Base-by-base conservation (phyloP, 2,329 filamentous ascomycete species). In the Xylaria sp. region DNA sequence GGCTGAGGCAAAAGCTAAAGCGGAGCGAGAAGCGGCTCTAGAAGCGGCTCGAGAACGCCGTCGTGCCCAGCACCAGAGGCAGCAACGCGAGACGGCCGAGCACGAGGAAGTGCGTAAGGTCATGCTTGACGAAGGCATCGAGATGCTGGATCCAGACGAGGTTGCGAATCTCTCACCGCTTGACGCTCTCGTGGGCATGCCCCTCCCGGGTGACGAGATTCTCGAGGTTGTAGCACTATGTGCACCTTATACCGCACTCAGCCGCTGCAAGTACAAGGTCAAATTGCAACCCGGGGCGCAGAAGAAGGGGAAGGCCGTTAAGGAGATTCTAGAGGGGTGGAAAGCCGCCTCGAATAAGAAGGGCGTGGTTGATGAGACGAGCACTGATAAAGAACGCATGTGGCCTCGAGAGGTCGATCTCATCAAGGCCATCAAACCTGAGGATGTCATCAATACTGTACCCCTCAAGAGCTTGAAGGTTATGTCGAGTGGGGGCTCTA, bases 251-350 rank as follows among this genome's bases (percentile, higher is more conserved):
- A 82, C 80, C 27, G 89, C 90, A 1, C 81, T 92, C 72, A 84
- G 81, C 2, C 88, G 87, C 65, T 92, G 92, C 81, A 98, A 98
- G 81, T 98, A 98, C 84, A 97, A 97, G 81, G 93, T 91, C 63
- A 99, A 99, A 84, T 81, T 99, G 75, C 96, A 98, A 81, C 96
- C 96, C 0, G 96, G 96, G 0, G 82, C 90, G 0, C 87, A 91
- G 71, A 99, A 98, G 85, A 97, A 97, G 82, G 95, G 96, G 10
- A 98, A 98, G 79, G 94, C 94, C 0, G 90, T 97, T 57, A 93
- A 93, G 78, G 95, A 98, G 80, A 91, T 98, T 37, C 81, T 98
- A n/a, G 89, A 91, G 58, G 87, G 88, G 68, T 98, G 95, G 94
- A 86, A 91, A 72, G 80, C 85, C 23, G 93, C 90, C 59, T 87